Percentiles rank a stretch among this genome's conserved stretches.
Conservation (phyloP, 306 rosid species). For the Hippophae tibetana region DNA sequence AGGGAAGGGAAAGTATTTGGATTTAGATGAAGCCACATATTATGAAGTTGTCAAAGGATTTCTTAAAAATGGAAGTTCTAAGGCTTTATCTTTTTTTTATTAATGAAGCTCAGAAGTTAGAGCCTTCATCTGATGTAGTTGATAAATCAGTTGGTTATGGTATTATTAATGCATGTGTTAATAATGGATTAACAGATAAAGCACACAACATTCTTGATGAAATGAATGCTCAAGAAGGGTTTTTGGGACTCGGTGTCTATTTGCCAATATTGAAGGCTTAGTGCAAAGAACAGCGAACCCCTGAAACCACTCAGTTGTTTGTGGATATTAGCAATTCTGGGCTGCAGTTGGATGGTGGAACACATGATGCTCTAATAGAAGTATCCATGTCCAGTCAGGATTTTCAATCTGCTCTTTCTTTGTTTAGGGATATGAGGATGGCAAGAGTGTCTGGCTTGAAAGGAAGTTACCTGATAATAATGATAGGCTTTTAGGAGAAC, state of each 20-base stretch:
- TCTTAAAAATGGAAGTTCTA: constrained; percentile 43
- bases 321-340: constrained; percentile 74
- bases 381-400: constrained; percentile 84
- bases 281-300: constrained; percentile 68
- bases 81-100: constrained; percentile 60
- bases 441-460: constrained; percentile 65
- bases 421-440: constrained; percentile 88
- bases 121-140: constrained; percentile 32
- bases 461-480: constrained; percentile 77
- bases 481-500: constrained; percentile 95
- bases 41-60: constrained; percentile 55
- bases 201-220: constrained; percentile 77
- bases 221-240: constrained; percentile 62
- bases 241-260: constrained; percentile 77
- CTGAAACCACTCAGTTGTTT: constrained; percentile 77
- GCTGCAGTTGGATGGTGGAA: constrained; percentile 55
- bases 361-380: constrained; percentile 66
- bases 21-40: constrained; percentile 55
- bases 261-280: constrained; percentile 88
- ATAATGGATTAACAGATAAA: constrained; percentile 58
- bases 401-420: constrained; percentile 73
- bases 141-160: constrained; percentile 65
- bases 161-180: constrained; percentile 68
- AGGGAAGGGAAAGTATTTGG: constrained; percentile 28
- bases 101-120: constrained; percentile 61